Conservation (phyloP, 2,329 filamentous ascomycete genomes). For the Fonsecaea erecta region DNA sequence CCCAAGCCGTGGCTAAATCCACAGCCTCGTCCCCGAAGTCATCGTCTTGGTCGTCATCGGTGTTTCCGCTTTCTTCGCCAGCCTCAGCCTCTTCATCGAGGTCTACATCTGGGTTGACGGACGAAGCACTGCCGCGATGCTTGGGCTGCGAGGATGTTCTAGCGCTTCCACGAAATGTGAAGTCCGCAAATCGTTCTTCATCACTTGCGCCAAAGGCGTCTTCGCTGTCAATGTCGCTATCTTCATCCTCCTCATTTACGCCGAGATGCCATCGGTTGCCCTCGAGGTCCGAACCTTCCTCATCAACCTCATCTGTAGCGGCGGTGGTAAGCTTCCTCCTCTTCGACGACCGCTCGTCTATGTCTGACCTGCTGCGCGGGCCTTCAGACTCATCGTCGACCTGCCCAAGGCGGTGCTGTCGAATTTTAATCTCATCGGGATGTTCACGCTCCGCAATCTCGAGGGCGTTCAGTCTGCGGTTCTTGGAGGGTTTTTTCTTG, state of each 20-base stretch:
- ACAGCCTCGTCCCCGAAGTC: conserved; percentile 68
- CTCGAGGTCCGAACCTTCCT: conserved; percentile 76
- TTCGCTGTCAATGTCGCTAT: conserved; percentile 72
- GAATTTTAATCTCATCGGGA: conserved; percentile 59
- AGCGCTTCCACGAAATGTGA: conserved; percentile 65
- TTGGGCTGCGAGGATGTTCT: conserved; percentile 35
- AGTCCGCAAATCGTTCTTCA: conserved; percentile 81
- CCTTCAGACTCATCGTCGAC: conserved; percentile 58
- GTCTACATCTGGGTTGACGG: conserved; percentile 47
- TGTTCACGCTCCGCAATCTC: conserved; percentile 65
- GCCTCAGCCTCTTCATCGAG: conserved; percentile 48
- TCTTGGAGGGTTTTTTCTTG: conserved; percentile 44
- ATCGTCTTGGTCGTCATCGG: conserved; percentile 53
- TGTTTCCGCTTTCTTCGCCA: conserved; percentile 29
- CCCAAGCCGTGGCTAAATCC: conserved; percentile 66
- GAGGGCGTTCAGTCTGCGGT: conserved; percentile 63
- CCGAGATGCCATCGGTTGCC: conserved; percentile 86
- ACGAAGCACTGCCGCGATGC: conserved; percentile 18
- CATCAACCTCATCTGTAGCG: conserved; percentile 46
- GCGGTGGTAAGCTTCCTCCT: conserved; percentile 42
- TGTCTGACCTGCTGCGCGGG: conserved; percentile 44
- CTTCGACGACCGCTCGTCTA: conserved; percentile 45
- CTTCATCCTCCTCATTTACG: conserved; percentile 67
- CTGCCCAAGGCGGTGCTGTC: conserved; percentile 63
- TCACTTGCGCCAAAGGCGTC: conserved; percentile 90